Base-by-base conservation (phyloP, 306 rosid species). In the Rosa rugosa region DNA sequence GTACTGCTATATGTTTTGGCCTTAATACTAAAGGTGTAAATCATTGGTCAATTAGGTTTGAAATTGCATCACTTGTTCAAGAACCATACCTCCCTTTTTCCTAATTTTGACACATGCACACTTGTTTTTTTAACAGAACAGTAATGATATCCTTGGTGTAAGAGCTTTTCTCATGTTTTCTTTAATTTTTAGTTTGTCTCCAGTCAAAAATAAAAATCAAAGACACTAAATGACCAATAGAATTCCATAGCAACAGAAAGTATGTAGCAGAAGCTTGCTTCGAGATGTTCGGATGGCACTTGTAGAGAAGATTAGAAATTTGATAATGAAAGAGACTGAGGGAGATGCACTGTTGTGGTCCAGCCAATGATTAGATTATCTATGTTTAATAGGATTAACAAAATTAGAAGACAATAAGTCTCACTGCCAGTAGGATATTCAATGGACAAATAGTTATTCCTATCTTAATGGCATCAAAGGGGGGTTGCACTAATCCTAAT, bases 1-100 rank as follows among this genome's bases (percentile, higher is more conserved):
- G 56, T 6, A 56, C 53, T 27, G 12, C 41, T 40, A 22, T 41
- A 6, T 51, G 38, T 51, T 14, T 25, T 41, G 36, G 36, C 75
- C n/a, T 20, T 49, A 31, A 64, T 71, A 57, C 41, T 65, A 77
- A 54, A 41, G 25, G 80, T 49, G 63, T 78, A 71, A 51, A 11
- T 69, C 66, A 38, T 83, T 11, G 7, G 51, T 49, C 57, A 10
- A 68, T 71, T 20, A 54, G 56, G 44, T 42, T 49, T 34, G 1
- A 36, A 70, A 47, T 57, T 17, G 13, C 84, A 23, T 46, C 36
- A n/a, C 8, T 5, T 73, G 22, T 74, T 74, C 16, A 38, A 18
- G 50, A 56, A 53, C 14, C 76, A n/a, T 42, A 51, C 49, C 18
- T 13, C 13, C 76, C 23, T 56, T 40, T 8, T 41, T n/a, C 23